phyloP scores from a whole-genome alignment of 805 yeast genomes.

The Zygoascus flipseniorum region DNA sequence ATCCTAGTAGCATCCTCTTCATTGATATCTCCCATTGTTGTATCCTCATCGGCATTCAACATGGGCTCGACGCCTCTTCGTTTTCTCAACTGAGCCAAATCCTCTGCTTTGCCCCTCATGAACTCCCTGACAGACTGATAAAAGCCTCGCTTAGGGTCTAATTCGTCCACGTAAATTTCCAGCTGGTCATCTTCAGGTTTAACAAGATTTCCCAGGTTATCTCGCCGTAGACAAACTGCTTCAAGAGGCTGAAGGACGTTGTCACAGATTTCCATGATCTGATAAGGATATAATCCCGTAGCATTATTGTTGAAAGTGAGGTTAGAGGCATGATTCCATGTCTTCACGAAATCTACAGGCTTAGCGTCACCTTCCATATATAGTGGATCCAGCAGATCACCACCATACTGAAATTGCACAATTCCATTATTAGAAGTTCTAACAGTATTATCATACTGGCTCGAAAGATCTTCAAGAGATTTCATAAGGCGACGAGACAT shows the following conservation, averaged over 20 bases:
- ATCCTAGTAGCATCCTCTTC: slow-evolving; percentile 17
- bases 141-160: slow-evolving; percentile 81
- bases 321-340: slow-evolving; percentile 88
- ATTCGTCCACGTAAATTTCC: slow-evolving; percentile 67
- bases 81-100: slow-evolving; percentile 49
- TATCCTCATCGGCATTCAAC: background rate
- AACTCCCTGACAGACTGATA: slow-evolving; percentile 67
- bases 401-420: slow-evolving; percentile 97
- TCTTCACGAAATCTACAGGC: slow-evolving; percentile 88
- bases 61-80: background rate
- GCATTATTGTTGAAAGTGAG: slow-evolving; percentile 51
- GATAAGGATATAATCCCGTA: slow-evolving; percentile 57
- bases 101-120: slow-evolving; percentile 46
- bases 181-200: slow-evolving; percentile 31
- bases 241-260: slow-evolving; percentile 54
- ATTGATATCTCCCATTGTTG: slow-evolving; percentile 11
- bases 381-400: slow-evolving; percentile 95
- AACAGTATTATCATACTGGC: slow-evolving; percentile 89
- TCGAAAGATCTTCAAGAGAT: slow-evolving; percentile 89
- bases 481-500: slow-evolving; percentile 98
- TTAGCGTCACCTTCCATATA: slow-evolving; percentile 99
- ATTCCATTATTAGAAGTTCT: slow-evolving; percentile 93
- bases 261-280: slow-evolving; percentile 50
- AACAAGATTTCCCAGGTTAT: slow-evolving; percentile 57
- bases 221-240: slow-evolving; percentile 51